These are phyloP conservation scores for Solanum corneliomulleri DNA, from an alignment of 257 asterid genomes.

Conservation along the genomic window DNA sequence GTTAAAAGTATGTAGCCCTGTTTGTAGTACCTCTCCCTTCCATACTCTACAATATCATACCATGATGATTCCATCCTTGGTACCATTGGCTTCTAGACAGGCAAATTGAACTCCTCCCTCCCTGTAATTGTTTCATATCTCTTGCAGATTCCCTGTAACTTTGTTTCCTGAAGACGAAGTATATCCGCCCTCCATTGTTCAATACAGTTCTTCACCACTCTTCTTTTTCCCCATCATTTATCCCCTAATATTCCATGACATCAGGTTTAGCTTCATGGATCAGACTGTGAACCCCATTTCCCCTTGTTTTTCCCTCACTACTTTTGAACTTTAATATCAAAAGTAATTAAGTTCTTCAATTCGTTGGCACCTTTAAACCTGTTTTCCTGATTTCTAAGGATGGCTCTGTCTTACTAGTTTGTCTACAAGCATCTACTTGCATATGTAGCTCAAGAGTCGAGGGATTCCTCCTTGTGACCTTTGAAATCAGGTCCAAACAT, in stretches of 20 bases:
- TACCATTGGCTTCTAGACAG: background rate
- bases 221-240: background rate
- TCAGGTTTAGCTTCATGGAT: background rate
- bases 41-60: background rate
- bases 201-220: background rate
- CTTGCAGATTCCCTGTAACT: background rate
- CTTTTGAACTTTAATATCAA: background rate
- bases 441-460: background rate
- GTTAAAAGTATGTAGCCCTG: background rate
- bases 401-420: background rate
- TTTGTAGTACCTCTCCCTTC: background rate
- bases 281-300: background rate
- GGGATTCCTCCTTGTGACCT: background rate
- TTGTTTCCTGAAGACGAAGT: background rate
- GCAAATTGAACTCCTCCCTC: background rate
- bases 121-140: background rate
- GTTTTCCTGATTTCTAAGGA: background rate
- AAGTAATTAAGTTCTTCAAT: background rate
- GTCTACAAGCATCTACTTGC: background rate
- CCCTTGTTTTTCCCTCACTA: background rate
- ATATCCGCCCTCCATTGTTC: background rate
- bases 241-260: background rate
- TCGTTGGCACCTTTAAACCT: background rate
- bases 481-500: background rate
- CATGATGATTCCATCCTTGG: background rate